Evolutionary conservation across 2,329 filamentous ascomycete genomes (phyloP).

Genomic region (Berkeleyomyces basicola): DNA sequence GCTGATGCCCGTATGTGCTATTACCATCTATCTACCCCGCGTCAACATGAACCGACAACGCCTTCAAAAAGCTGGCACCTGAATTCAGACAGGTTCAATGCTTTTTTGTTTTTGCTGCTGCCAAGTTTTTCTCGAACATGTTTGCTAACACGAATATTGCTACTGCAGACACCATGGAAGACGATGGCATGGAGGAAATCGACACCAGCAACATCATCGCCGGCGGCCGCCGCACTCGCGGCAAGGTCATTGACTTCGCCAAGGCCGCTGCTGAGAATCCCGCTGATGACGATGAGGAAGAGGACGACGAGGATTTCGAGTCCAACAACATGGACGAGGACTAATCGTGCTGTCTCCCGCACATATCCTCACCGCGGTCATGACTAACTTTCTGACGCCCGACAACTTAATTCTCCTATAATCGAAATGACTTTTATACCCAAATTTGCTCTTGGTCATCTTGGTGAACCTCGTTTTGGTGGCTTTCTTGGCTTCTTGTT

Average conservation of each 20-base stretch:
- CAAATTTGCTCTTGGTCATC: not conserved
- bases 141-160: not conserved
- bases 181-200: conserved; percentile 82
- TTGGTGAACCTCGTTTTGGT: not conserved
- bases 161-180: conserved; percentile 32
- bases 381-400: not conserved
- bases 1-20: conserved; percentile 11
- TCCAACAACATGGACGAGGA: conserved; percentile 57
- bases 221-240: conserved; percentile 69
- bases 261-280: conserved; percentile 71
- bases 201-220: conserved; percentile 74
- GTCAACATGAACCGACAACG: not conserved
- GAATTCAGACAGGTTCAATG: too few species aligned
- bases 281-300: conserved; percentile 60
- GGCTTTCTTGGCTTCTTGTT: conserved; percentile 1
- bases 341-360: conserved; percentile 16
- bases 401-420: conserved; percentile 3
- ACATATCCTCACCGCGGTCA: not conserved
- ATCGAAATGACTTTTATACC: conserved; percentile 1
- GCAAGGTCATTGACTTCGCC: conserved; percentile 81
- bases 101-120: too few species aligned
- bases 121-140: not conserved
- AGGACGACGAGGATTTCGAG: conserved; percentile 58
- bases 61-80: not conserved
- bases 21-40: too few species aligned